Evolutionary conservation across 495 filamentous ascomycete genomes (phyloP).

Genomic region (Talaromyces proteolyticus): DNA sequence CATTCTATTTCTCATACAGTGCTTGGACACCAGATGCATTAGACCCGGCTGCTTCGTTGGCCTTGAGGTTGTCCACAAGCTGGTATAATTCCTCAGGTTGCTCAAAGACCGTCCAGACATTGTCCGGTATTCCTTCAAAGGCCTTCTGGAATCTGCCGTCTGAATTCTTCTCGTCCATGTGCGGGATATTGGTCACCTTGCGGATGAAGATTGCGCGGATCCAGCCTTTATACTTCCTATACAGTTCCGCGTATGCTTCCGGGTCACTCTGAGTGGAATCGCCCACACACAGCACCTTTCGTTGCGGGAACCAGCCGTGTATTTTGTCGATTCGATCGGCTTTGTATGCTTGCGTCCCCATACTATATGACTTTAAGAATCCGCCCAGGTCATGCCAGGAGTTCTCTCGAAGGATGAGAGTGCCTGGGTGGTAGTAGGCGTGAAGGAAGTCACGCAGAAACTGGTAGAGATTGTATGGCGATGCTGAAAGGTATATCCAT

Average conservation of each 20-base stretch:
- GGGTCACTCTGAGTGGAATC: slow-evolving; percentile 91
- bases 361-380: slow-evolving; percentile 71
- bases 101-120: slow-evolving; percentile 75
- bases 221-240: slow-evolving; percentile 59
- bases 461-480: slow-evolving; percentile 89
- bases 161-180: slow-evolving; percentile 68
- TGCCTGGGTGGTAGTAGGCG: slow-evolving; percentile 66
- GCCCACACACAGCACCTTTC: slow-evolving; percentile 78
- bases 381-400: slow-evolving; percentile 80
- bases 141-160: slow-evolving; percentile 72
- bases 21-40: no score
- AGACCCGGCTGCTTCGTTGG: slow-evolving; percentile 17
- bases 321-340: slow-evolving; percentile 73
- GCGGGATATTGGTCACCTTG: slow-evolving; percentile 70
- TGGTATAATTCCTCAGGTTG: slow-evolving; percentile 58
- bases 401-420: slow-evolving; percentile 76
- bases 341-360: slow-evolving; percentile 85
- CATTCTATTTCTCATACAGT: no score
- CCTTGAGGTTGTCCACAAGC: slow-evolving; percentile 38
- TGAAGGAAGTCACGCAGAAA: slow-evolving; percentile 71
- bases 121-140: slow-evolving; percentile 65
- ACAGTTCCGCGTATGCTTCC: slow-evolving; percentile 79
- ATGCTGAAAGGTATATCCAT: slow-evolving; percentile 92
- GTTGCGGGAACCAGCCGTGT: slow-evolving; percentile 64
- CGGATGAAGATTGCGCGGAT: slow-evolving; percentile 77